These are phyloP conservation scores for Mucor plumbeus DNA, from an alignment of 371 early-diverging fungal genomes.

Conservation along the genomic window DNA sequence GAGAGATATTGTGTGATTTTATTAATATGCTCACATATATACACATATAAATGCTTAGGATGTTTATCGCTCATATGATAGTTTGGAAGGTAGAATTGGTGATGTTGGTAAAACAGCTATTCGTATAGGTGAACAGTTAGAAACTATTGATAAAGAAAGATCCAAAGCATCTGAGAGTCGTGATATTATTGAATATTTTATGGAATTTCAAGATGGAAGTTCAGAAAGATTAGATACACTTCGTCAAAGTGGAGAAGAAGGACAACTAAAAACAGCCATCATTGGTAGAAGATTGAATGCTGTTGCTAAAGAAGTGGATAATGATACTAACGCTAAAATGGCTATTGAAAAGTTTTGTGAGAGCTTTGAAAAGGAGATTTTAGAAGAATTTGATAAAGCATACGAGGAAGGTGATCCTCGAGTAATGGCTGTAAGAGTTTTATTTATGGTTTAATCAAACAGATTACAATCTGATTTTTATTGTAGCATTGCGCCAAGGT, in stretches of 20 bases:
- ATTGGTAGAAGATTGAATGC: constrained; percentile 85
- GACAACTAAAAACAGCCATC: constrained; percentile 90
- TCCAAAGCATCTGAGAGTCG: constrained; percentile 86
- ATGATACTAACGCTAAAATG: constrained; percentile 71
- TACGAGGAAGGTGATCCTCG: constrained; percentile 72
- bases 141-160: constrained; percentile 91
- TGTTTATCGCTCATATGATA: constrained; percentile 81
- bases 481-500: constrained; percentile 83
- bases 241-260: constrained; percentile 77
- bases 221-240: constrained; percentile 78
- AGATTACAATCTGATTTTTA: neutral
- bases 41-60: constrained; percentile 58
- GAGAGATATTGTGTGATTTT: neutral
- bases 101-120: constrained; percentile 96
- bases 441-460: neutral
- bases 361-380: constrained; percentile 85
- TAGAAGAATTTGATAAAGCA: constrained; percentile 87
- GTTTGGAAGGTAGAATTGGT: constrained; percentile 83
- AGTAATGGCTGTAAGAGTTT: constrained; percentile 69
- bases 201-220: constrained; percentile 84
- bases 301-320: constrained; percentile 89
- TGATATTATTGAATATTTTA: constrained; percentile 89
- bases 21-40: constrained; percentile 2
- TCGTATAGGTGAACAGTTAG: constrained; percentile 95
- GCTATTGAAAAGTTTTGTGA: constrained; percentile 94